phyloP scores from a whole-genome alignment of 2,329 filamentous ascomycete species.

The Corinectria fuckeliana region DNA sequence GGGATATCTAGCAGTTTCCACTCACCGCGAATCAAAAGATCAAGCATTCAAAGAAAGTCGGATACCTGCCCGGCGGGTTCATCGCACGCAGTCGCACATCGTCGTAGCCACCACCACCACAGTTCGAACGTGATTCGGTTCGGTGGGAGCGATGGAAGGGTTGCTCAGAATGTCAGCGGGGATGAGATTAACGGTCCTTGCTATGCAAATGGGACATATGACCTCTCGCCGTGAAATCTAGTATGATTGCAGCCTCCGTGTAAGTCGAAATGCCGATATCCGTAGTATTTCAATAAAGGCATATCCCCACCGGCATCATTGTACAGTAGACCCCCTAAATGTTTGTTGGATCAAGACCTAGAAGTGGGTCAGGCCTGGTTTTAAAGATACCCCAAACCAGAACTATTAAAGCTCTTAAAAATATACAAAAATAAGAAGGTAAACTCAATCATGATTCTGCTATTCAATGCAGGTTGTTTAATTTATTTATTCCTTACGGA shows the following conservation, averaged over 20 bases:
- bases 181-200: slow-evolving; percentile 1
- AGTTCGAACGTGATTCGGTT: slow-evolving; percentile 5
- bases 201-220: slow-evolving; percentile 1
- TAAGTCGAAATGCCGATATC: background rate
- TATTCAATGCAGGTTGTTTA: too few relatives aligned
- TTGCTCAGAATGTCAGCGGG: background rate
- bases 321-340: too few relatives aligned
- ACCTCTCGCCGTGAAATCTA: background rate
- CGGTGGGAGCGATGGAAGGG: background rate
- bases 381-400: too few relatives aligned
- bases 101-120: slow-evolving; percentile 34
- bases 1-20: background rate
- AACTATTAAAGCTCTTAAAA: too few relatives aligned
- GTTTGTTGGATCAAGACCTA: too few relatives aligned
- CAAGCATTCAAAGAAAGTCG: too few relatives aligned
- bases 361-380: too few relatives aligned
- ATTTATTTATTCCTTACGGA: too few relatives aligned
- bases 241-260: background rate
- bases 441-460: too few relatives aligned
- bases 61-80: slow-evolving; percentile 38
- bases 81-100: slow-evolving; percentile 38
- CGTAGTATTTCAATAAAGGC: background rate
- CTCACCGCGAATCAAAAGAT: background rate
- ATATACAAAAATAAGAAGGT: too few relatives aligned
- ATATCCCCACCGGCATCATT: background rate